Conservation (phyloP, 1,284 basidiomycete genomes). For the Nidula niveotomentosa region DNA sequence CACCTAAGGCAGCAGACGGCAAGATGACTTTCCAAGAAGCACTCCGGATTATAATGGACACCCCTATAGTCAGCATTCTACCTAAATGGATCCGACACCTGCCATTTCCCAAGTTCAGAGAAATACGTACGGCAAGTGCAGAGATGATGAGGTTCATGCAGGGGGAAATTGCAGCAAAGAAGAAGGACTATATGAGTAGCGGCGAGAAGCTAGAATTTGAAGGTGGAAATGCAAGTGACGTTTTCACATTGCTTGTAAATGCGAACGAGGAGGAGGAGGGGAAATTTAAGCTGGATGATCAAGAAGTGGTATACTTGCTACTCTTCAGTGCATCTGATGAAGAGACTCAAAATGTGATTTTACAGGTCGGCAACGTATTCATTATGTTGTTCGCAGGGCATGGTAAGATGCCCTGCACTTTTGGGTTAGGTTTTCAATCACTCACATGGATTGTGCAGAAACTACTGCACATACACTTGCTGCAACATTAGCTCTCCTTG, state of each 20-base stretch:
- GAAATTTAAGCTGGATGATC: conserved; percentile 42
- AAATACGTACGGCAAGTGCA: conserved; percentile 17
- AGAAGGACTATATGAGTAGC: conserved; percentile 16
- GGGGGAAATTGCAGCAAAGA: conserved; percentile 33
- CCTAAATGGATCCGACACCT: conserved; percentile 43
- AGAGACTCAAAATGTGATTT: not conserved
- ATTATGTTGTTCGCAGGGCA: conserved; percentile 56
- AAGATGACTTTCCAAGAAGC: conserved; percentile 44
- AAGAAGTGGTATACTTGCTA: conserved; percentile 40
- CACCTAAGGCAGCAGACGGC: conserved; percentile 31
- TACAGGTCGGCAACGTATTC: conserved; percentile 53
- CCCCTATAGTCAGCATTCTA: conserved; percentile 20
- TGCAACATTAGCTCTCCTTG: conserved; percentile 44
- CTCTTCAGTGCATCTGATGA: not conserved
- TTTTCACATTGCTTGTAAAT: conserved; percentile 46
- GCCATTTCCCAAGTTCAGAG: conserved; percentile 28
- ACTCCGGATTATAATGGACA: conserved; percentile 34
- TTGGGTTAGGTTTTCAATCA: conserved; percentile 19
- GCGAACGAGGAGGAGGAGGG: conserved; percentile 46
- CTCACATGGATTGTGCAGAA: conserved; percentile 31
- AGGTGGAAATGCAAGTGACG: conserved; percentile 23
- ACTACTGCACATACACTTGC: conserved; percentile 50
- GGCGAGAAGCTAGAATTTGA: conserved; percentile 6
- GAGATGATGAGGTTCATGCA: conserved; percentile 39
- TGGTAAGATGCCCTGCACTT: conserved; percentile 28